Conservation (phyloP, 805 yeast species). For the Spathaspora boniae region DNA sequence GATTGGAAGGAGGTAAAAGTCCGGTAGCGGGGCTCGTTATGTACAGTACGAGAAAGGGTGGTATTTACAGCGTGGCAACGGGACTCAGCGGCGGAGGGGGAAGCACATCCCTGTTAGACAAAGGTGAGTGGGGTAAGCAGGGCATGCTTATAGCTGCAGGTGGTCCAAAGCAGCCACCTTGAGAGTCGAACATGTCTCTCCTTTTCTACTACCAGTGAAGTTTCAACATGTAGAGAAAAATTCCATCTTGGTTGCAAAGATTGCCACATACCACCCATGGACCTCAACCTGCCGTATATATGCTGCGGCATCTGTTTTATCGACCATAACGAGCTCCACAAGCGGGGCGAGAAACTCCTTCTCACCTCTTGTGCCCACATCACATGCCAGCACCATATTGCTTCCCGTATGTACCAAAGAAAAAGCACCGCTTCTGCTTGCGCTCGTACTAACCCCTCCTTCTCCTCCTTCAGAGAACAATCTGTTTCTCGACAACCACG, state of each 20-base stretch:
- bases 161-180: too few relatives aligned
- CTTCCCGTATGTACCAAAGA: slow-evolving; percentile 6
- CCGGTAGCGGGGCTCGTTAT: too few relatives aligned
- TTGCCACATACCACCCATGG: background rate
- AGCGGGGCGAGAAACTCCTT: slow-evolving; percentile 1
- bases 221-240: background rate
- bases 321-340: background rate
- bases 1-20: too few relatives aligned
- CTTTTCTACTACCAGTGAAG: background rate
- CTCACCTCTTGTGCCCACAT: slow-evolving; percentile 11
- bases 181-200: too few relatives aligned
- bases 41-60: too few relatives aligned
- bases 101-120: too few relatives aligned
- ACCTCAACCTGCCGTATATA: slow-evolving; percentile 9
- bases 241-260: slow-evolving; percentile 8
- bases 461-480: background rate
- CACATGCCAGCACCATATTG: slow-evolving; percentile 6
- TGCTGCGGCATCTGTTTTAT: slow-evolving; percentile 10
- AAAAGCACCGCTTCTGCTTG: too few relatives aligned
- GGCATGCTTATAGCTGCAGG: too few relatives aligned
- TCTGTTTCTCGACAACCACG: background rate
- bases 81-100: too few relatives aligned
- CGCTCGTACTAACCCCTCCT: background rate
- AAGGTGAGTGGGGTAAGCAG: too few relatives aligned
- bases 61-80: too few relatives aligned